These are phyloP conservation scores for Acacia crassicarpa DNA, from an alignment of 306 rosid genomes.

Conservation along the genomic window DNA sequence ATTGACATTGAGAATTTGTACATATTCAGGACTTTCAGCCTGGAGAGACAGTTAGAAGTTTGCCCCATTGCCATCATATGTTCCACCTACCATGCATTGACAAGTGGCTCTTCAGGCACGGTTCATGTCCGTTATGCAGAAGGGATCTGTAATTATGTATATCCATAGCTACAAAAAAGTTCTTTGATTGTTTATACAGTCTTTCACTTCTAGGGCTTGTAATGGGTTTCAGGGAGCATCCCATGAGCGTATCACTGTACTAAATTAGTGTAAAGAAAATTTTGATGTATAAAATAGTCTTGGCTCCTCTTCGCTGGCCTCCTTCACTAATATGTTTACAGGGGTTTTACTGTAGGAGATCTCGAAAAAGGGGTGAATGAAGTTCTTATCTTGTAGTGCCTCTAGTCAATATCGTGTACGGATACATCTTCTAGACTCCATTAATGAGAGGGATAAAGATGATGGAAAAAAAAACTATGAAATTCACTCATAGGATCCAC, in stretches of 20 bases:
- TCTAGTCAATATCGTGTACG: background rate
- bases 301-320: background rate
- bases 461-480: background rate
- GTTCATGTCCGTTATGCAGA: conserved; percentile 98
- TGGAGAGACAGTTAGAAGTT: conserved; percentile 92
- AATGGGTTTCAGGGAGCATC: conserved; percentile 25
- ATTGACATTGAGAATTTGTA: conserved; percentile 30
- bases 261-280: conserved; percentile 54
- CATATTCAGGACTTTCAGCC: conserved; percentile 81
- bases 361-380: background rate
- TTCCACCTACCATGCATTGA: conserved; percentile 99
- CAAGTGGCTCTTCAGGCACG: conserved; percentile 94
- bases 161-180: conserved; percentile 43
- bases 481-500: background rate
- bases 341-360: background rate
- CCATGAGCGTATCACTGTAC: conserved; percentile 44
- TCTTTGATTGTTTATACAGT: conserved; percentile 52
- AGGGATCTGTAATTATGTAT: conserved; percentile 81
- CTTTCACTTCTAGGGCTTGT: conserved; percentile 46
- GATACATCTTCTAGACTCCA: background rate
- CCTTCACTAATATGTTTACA: background rate
- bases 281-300: conserved; percentile 39
- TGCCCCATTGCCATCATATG: conserved; percentile 97
- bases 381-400: background rate
- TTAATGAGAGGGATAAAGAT: background rate